Base-by-base conservation (phyloP, 176 grass and related monocot species). In the Microstegium vimineum region DNA sequence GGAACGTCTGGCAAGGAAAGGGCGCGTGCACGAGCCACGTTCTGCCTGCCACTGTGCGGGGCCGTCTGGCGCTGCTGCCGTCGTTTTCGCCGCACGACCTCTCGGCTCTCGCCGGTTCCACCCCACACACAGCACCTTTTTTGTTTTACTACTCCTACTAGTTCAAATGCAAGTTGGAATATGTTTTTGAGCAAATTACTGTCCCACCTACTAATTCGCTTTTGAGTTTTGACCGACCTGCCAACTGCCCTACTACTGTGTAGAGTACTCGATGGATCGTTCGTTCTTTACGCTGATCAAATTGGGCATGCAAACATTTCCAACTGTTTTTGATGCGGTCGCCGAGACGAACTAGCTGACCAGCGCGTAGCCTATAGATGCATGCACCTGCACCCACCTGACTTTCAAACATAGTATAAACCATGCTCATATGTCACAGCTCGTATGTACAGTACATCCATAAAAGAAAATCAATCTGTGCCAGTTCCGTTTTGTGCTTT, bases 161-260 rank as follows among this genome's bases (percentile, higher is more conserved):
- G 43, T 33, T 60, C 40, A 33, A 34, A 2, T 37, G 62, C 36
- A 73, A 60, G 23, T 33, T 34, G 61, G 4, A 57, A 17, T 57
- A 36, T 64, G 41, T 41, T 6, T 47, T 28, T 0, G 2, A n/a
- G 10, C 51, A 17, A 10, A 38, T 49, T 23, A 79, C 6, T 27
- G 80, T 34, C 20, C 73, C 62, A 32, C 75, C n/a, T 38, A 74
- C n/a, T 38, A 74, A 68, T 80, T 34, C 10, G 25, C n/a, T 26
- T 82, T 84, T 84, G 86, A 83, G 16, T 26, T 82, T 84, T 84
- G 86, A 83, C 80, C 1, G 23, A 1, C 36, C 1, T 52, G 14
- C 13, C 6, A 52, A 17, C 45, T 22, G 49, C 49, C 18, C n/a
- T n/a, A n/a, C n/a, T n/a, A n/a, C n/a, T n/a, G n/a, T n/a, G 1